Conservation (phyloP, 1,284 basidiomycete genomes). For the Pascua guehoae region DNA sequence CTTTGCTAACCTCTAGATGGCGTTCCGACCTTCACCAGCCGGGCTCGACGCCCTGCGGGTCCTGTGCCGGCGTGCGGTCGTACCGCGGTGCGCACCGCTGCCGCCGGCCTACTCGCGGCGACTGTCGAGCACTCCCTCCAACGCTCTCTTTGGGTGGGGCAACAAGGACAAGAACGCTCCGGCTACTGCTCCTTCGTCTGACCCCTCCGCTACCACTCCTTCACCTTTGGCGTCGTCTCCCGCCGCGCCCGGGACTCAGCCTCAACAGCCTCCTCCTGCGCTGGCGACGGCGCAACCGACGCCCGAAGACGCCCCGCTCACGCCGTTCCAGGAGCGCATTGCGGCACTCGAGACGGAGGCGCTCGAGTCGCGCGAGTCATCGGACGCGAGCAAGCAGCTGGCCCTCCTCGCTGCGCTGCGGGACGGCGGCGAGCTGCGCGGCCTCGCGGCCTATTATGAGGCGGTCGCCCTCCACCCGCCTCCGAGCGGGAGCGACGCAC, state of each 20-base stretch:
- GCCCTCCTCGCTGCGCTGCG: slow-evolving; percentile 33
- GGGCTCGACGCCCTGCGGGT: slow-evolving; percentile 13
- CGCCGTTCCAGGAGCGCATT: slow-evolving; percentile 38
- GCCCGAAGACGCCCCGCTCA: slow-evolving; percentile 17
- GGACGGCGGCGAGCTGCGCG: slow-evolving; percentile 32
- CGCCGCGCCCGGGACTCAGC: not conserved
- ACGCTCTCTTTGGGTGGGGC: not conserved
- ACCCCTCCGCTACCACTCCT: not conserved
- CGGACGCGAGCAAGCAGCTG: slow-evolving; percentile 29
- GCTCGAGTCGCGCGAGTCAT: slow-evolving; percentile 17
- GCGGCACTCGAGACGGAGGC: slow-evolving; percentile 40
- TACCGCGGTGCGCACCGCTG: not conserved
- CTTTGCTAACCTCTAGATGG: slow-evolving; percentile 7
- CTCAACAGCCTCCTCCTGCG: not conserved
- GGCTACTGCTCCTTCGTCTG: not conserved
- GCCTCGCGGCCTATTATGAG: slow-evolving; percentile 40
- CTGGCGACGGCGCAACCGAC: not conserved
- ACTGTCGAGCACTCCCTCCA: not conserved
- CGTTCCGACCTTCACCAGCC: slow-evolving; percentile 15
- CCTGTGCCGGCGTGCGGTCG: slow-evolving; percentile 5
- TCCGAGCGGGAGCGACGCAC: slow-evolving; percentile 19
- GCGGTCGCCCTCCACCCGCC: slow-evolving; percentile 26
- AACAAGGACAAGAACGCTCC: not conserved
- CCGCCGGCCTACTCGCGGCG: not conserved
- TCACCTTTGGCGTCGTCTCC: too few relatives aligned